Conservation (phyloP, 1,139 yeast species). For the Candida labiduridarum region DNA sequence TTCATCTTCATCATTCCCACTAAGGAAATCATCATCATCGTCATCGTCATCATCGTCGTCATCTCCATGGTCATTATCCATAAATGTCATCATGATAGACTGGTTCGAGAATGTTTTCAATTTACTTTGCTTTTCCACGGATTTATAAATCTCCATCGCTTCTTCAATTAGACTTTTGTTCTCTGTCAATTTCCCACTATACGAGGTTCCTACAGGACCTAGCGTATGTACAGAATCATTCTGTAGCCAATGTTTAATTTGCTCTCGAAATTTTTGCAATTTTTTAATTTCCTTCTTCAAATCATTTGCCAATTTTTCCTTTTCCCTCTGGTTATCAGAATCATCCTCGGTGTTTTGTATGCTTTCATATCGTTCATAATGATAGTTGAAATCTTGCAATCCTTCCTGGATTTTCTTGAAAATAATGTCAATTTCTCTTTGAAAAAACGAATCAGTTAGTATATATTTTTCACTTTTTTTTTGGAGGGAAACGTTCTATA, state of each 20-base stretch:
- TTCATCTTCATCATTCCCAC: slow-evolving; percentile 15
- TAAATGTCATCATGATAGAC: slow-evolving; percentile 48
- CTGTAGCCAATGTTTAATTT: slow-evolving; percentile 86
- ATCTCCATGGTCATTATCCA: slow-evolving; percentile 30
- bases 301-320: slow-evolving; percentile 92
- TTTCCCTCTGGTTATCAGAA: slow-evolving; percentile 83
- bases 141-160: slow-evolving; percentile 53
- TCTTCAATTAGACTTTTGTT: slow-evolving; percentile 47
- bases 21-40: slow-evolving; percentile 15
- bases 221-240: slow-evolving; percentile 49
- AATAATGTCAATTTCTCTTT: slow-evolving; percentile 86
- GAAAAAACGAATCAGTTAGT: slow-evolving; percentile 21
- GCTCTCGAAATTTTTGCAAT: slow-evolving; percentile 91
- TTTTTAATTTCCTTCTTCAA: slow-evolving; percentile 95
- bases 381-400: slow-evolving; percentile 69
- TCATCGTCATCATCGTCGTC: slow-evolving; percentile 17
- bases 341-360: slow-evolving; percentile 49
- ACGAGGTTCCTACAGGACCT: slow-evolving; percentile 29
- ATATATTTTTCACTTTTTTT: not conserved
- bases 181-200: slow-evolving; percentile 37
- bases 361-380: slow-evolving; percentile 47
- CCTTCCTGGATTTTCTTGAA: slow-evolving; percentile 95
- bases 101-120: slow-evolving; percentile 52
- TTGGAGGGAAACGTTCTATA: not conserved
- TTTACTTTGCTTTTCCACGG: slow-evolving; percentile 47